Conservation (phyloP, 2,329 filamentous ascomycete species). For the Dichotomopilus funicola region DNA sequence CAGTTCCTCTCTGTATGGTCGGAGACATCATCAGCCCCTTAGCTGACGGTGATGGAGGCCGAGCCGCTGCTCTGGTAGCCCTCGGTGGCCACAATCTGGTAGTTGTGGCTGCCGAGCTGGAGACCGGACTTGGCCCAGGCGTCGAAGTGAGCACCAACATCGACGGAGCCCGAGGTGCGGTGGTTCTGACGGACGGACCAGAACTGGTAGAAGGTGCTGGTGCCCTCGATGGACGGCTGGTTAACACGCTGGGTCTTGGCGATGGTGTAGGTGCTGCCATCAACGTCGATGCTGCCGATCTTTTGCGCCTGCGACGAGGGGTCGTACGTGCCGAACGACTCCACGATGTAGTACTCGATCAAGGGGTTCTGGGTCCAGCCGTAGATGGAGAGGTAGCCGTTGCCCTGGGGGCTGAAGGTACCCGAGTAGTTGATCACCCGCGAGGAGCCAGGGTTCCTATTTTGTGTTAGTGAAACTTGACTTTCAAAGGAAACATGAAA, state of each 20-base stretch:
- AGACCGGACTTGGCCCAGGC: conserved; percentile 43
- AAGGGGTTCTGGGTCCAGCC: conserved; percentile 29
- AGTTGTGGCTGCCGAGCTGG: conserved; percentile 42
- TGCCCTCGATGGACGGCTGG: conserved; percentile 40
- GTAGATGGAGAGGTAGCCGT: conserved; percentile 30
- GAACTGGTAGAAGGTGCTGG: conserved; percentile 42
- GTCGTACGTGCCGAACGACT: conserved; percentile 35
- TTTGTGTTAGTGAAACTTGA: background rate
- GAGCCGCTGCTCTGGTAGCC: conserved; percentile 32
- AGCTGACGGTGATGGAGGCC: conserved; percentile 9
- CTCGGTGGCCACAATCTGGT: conserved; percentile 47
- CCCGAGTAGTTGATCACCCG: conserved; percentile 24
- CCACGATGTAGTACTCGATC: conserved; percentile 24
- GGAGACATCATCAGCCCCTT: too few relatives aligned
- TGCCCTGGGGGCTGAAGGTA: conserved; percentile 25
- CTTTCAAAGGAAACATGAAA: background rate
- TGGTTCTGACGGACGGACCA: conserved; percentile 43
- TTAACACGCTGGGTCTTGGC: conserved; percentile 31
- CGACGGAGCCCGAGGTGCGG: conserved; percentile 43
- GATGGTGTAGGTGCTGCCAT: conserved; percentile 32
- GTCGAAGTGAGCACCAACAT: conserved; percentile 43
- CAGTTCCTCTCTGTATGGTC: too few relatives aligned
- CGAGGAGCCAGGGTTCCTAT: conserved; percentile 33
- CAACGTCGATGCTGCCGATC: conserved; percentile 27
- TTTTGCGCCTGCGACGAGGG: conserved; percentile 30